Conservation (phyloP, 2,329 filamentous ascomycete species). For the Claviceps purpurea region DNA sequence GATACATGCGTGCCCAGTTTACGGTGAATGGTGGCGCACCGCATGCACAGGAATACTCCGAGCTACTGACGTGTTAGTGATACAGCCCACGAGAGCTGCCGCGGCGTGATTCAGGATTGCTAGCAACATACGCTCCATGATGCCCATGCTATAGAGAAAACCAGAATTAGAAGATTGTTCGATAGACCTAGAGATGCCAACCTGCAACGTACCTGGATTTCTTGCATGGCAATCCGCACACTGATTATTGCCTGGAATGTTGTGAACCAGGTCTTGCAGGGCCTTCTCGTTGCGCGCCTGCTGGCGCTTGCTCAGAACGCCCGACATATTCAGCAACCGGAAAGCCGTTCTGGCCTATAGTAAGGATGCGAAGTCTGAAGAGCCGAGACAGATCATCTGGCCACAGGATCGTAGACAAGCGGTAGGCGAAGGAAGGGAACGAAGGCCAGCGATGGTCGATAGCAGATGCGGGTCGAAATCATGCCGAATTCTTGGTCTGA, state of each 20-base stretch:
- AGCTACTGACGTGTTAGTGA: slow-evolving; percentile 39
- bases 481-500: background rate
- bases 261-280: slow-evolving; percentile 78
- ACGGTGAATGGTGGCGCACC: slow-evolving; percentile 87
- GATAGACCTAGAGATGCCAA: background rate
- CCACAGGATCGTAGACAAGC: background rate
- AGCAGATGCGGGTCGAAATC: background rate
- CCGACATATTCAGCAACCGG: slow-evolving; percentile 41
- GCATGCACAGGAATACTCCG: slow-evolving; percentile 94
- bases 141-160: slow-evolving; percentile 58
- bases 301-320: slow-evolving; percentile 81
- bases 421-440: background rate
- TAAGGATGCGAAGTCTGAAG: background rate
- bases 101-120: background rate
- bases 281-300: slow-evolving; percentile 92
- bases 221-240: slow-evolving; percentile 87
- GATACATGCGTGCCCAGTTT: slow-evolving; percentile 96
- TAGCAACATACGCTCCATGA: slow-evolving; percentile 67
- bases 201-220: slow-evolving; percentile 63
- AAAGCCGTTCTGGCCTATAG: background rate
- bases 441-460: background rate
- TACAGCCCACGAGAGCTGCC: background rate
- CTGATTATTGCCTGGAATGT: slow-evolving; percentile 72
- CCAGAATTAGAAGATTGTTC: slow-evolving; percentile 13
- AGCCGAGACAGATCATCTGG: background rate